Base-by-base conservation (phyloP, 164 flowering plant genomes). In the Magnolia officinalis region DNA sequence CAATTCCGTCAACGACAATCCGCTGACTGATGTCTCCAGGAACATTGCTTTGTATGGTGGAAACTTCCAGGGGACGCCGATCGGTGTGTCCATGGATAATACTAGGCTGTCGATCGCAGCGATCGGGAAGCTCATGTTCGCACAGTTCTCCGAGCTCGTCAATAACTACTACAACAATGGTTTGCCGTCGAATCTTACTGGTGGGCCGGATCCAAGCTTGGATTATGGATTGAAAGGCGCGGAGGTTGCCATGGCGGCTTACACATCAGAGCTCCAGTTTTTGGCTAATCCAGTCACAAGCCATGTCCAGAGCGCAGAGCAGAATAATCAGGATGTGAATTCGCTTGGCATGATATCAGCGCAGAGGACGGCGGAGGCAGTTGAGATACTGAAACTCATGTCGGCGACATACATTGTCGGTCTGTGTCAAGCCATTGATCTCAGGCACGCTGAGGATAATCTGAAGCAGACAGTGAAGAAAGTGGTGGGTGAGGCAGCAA, bases 391-490 rank as follows among this genome's bases (percentile, higher is more conserved):
- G 65, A 87, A 87, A 81, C 84, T 87, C 59, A 87, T 87, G 88
- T 82, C 84, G 2, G 19, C 89, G 0, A 87, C 88, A 4, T 87
- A 75, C 78, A 23, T 87, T 55, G 83, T 85, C 20, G 89, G 82
- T 0, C 78, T 87, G 0, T 87, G 88, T 78, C 88, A 87, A 69
- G 90, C 90, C 1, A 80, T 86, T 37, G 90, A 87, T 23, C 72
- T 87, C 73, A 78, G 88, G 79, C 87, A 85, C n/a, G n/a, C 82
- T 74, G 88, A 87, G 81, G 90, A 87, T 78, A 87, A 86, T 61
- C 19, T 87, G 72, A 84, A 73, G 79, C 61, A 23, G 59, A 69
- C 82, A 0, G 87, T 87, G 14, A 87, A 86, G 83, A 76, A 77
- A 55, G 67, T 81, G 3, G 84, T 87, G 24, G 79, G 80, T 72